Base-by-base conservation (phyloP, 441 rosid species). In the Pelargonium australe region DNA sequence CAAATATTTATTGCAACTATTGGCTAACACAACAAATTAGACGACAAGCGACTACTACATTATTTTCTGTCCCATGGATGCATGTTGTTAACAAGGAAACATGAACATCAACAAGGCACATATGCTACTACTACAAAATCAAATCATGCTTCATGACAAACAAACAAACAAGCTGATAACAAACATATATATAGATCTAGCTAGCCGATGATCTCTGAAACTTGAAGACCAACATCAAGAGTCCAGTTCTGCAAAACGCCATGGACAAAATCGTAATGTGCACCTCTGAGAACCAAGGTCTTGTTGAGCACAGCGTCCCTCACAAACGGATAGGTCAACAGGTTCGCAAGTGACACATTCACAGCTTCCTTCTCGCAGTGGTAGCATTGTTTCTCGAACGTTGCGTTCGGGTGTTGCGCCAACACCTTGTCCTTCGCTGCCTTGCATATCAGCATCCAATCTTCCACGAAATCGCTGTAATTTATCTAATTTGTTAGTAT, bases 311-410 rank as follows among this genome's bases (percentile, higher is more conserved):
- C 88, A 0, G 79, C 87, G 25, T 92, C 92, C 68, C 87, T 84
- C 80, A 94, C 99, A 19, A 82, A 94, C 37, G 99, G 97, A 68
- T 94, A 94, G 2, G 99, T 91, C 85, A 94, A 72, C 3, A 94
- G 80, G 82, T 94, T 91, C 14, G 90, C 94, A 16, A 94, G 84
- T 0, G 98, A 94, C 16, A 91, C 94, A 75, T 94, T 94, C 83
- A 94, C 97, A 67, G 95, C 90, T 77, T 91, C 98, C 93, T 89
- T 94, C 85, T 94, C 99, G 69, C 95, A 91, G 73, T 68, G 77
- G 69, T 63, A 44, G 85, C 97, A 91, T 65, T 91, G 89, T 68
- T 89, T 92, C 0, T 66, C 87, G 3, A 85, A 85, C 64, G 75
- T 81, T 43, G 82, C 44, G 31, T 63, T 77, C 25, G 45, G 69